Evolutionary conservation across 2,329 filamentous ascomycete species (phyloP), one percentile per base, ranked within the genome.

Genomic region (Colletotrichum gloeosporioides): DNA sequence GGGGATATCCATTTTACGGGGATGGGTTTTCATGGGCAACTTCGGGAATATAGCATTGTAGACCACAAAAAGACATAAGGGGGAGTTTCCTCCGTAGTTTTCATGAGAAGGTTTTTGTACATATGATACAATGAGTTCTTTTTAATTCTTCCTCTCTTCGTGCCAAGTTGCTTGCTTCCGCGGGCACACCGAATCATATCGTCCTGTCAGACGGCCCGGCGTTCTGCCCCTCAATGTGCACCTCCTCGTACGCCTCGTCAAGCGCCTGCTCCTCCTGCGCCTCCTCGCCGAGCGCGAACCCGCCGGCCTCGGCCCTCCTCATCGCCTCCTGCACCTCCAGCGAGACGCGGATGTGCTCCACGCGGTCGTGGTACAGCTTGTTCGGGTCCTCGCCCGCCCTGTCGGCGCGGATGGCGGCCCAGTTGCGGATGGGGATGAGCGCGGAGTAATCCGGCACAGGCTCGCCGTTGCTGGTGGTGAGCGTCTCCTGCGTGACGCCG

Each of bases 401-500:
- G 44, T 13, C 55, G 22, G 29, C 61, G 18, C 32, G 29, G n/a
- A 63, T 63, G n/a, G 61, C 61, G 69, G 82, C 84, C 77, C 88
- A 86, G 27, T 87, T 80, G 6, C 85, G 85, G 76, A 85, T 85
- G 71, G 83, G 81, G 22, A 88, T 83, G 10, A 88, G 75, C 32
- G 85, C 81, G 31, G 86, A 85, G 62, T 83, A 80, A 62, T 85
- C 82, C n/a, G 44, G 44, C 44, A 49, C 44, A 6, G 44, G 44
- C 6, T 4, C 1, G 44, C 44, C 44, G 44, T 49, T 4, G 44
- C 44, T 49, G 67, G 83, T 82, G 12, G 86, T 78, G 61, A 83
- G 80, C 77, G 80, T 84, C 18, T 85, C 84, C 67, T 84, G 9
- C 16, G 57, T 80, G 75, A 98, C 82, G 0, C 95, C 95, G 66